Evolutionary conservation across 345 rosid genomes (phyloP).

Genomic region (Heritiera littoralis): DNA sequence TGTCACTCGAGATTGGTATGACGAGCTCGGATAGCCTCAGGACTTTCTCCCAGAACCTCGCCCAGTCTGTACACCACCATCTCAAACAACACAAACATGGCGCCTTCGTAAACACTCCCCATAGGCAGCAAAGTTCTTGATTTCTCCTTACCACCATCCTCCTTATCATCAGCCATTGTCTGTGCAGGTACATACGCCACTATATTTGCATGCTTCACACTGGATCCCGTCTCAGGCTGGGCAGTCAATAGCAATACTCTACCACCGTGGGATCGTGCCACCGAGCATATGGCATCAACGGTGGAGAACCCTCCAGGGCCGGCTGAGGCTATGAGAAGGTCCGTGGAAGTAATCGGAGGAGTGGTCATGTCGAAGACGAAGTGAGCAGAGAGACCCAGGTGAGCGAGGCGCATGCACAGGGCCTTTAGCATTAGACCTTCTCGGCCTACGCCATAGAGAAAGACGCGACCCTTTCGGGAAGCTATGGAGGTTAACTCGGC

Average conservation of each 20-base stretch:
- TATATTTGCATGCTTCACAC: conserved; percentile 59
- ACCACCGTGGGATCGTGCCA: conserved; percentile 61
- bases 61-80: conserved; percentile 74
- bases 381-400: conserved; percentile 79
- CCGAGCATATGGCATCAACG: conserved; percentile 74
- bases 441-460: conserved; percentile 81
- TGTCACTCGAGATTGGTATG: conserved; percentile 87
- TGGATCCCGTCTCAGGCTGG: conserved; percentile 61
- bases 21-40: conserved; percentile 68
- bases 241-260: conserved; percentile 66
- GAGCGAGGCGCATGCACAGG: conserved; percentile 82
- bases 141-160: conserved; percentile 17
- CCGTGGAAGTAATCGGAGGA: conserved; percentile 63
- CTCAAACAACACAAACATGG: conserved; percentile 86
- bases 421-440: conserved; percentile 88
- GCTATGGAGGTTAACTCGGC: conserved; percentile 47
- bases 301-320: conserved; percentile 90
- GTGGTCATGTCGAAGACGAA: conserved; percentile 85
- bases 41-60: conserved; percentile 55
- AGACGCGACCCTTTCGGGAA: conserved; percentile 44
- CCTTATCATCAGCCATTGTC: conserved; percentile 65
- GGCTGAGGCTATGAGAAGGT: conserved; percentile 79
- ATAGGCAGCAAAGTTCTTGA: conserved; percentile 34
- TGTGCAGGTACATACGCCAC: conserved; percentile 76
- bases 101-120: conserved; percentile 93